Percentiles rank a stretch among this genome's conserved stretches.
Evolutionary conservation across 2,329 filamentous ascomycete genomes (phyloP).

Genomic region (Colletotrichum limetticola): DNA sequence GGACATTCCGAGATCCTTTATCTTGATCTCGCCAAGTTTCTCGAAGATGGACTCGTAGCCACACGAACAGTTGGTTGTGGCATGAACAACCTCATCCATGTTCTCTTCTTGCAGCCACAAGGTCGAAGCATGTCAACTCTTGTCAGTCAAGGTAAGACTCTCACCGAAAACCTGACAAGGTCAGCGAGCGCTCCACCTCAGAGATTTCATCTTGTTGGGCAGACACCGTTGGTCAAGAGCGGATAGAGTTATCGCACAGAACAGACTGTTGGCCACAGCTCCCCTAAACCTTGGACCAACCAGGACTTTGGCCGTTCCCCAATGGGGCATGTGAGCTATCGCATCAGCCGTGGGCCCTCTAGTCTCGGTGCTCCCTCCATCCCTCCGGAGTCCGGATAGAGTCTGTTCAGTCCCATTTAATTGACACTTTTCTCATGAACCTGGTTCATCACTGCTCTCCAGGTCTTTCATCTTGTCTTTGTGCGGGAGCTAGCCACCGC

Average conservation of each 20-base stretch:
- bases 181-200: background rate
- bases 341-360: background rate
- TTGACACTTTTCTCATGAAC: background rate
- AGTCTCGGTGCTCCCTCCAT: no score
- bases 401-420: background rate
- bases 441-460: no score
- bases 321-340: background rate
- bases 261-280: background rate
- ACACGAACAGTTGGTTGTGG: no score
- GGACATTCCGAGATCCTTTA: background rate
- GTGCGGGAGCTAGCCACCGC: no score
- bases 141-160: no score
- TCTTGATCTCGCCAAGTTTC: background rate
- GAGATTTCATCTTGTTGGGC: background rate
- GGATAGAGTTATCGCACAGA: background rate
- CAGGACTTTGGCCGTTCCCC: background rate
- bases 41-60: background rate
- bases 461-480: no score
- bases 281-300: background rate
- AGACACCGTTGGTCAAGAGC: background rate
- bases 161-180: background rate
- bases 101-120: no score
- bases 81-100: no score
- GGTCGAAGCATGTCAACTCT: no score
- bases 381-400: background rate